Evolutionary conservation across 2,329 filamentous ascomycete species (phyloP).

Genomic region (Colletotrichum falcatum): DNA sequence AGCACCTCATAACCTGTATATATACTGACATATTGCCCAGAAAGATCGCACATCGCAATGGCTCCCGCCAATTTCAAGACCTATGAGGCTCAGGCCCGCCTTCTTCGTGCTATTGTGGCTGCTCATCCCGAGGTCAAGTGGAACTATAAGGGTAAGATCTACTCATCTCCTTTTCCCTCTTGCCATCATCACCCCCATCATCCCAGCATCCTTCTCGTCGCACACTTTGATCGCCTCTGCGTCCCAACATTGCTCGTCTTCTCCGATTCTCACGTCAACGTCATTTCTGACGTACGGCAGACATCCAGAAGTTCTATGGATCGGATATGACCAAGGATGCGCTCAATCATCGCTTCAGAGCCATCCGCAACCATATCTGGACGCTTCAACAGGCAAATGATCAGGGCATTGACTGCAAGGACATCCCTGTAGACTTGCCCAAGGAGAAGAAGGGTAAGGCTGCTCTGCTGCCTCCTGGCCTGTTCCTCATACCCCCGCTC

Average conservation of each 20-base stretch:
- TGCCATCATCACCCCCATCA: background rate
- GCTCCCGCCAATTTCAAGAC: slow-evolving; percentile 67
- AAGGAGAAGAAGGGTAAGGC: slow-evolving; percentile 56
- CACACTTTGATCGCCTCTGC: background rate
- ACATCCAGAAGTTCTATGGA: slow-evolving; percentile 60
- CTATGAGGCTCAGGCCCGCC: slow-evolving; percentile 70
- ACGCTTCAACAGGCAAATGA: slow-evolving; percentile 53
- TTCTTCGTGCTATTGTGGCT: slow-evolving; percentile 71
- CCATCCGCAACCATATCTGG: slow-evolving; percentile 56
- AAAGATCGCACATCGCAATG: slow-evolving; percentile 53
- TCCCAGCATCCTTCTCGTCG: slow-evolving; percentile 1
- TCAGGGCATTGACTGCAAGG: slow-evolving; percentile 56
- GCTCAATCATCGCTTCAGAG: slow-evolving; percentile 65
- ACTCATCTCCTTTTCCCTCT: background rate
- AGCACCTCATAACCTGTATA: background rate
- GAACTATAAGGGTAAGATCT: slow-evolving; percentile 70
- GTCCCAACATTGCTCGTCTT: background rate
- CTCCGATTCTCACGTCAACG: slow-evolving; percentile 1
- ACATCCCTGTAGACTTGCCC: slow-evolving; percentile 54
- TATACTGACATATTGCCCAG: slow-evolving; percentile 1
- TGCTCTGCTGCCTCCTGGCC: background rate
- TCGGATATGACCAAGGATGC: slow-evolving; percentile 61
- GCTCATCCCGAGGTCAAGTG: slow-evolving; percentile 66
- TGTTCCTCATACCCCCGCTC: background rate
- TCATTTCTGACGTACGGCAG: slow-evolving; percentile 49